Conservation (phyloP, 2,329 filamentous ascomycete genomes). For the Colletotrichum noveboracense region DNA sequence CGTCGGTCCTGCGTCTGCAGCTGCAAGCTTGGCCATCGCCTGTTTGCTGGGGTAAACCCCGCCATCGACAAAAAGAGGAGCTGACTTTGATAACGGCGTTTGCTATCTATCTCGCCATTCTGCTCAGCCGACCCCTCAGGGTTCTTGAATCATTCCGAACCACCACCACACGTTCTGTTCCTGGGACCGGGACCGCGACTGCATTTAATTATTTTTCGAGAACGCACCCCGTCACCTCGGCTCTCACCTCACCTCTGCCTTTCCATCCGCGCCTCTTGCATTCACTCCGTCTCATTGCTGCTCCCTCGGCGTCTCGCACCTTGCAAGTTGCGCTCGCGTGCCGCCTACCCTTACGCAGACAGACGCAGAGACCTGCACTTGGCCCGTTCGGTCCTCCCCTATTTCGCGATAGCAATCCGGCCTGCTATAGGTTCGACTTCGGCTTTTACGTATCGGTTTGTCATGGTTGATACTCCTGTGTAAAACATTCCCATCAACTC, state of each 20-base stretch:
- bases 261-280: neutral
- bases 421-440: slow-evolving; percentile 13
- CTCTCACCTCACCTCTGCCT: neutral
- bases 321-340: neutral
- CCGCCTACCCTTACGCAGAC: neutral
- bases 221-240: slow-evolving; percentile 11
- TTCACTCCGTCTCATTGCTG: neutral
- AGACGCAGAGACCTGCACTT: slow-evolving; percentile 14
- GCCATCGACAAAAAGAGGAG: slow-evolving; percentile 19
- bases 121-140: slow-evolving; percentile 17
- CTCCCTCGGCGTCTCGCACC: neutral
- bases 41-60: slow-evolving; percentile 17
- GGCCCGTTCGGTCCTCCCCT: slow-evolving; percentile 18
- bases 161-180: neutral
- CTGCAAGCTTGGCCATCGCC: slow-evolving; percentile 5
- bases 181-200: slow-evolving; percentile 1
- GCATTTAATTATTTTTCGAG: slow-evolving; percentile 6
- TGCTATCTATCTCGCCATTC: slow-evolving; percentile 21
- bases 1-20: neutral
- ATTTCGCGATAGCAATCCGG: slow-evolving; percentile 12
- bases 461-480: slow-evolving; percentile 9
- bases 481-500: slow-evolving; percentile 13
- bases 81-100: slow-evolving; percentile 17
- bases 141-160: slow-evolving; percentile 16
- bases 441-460: slow-evolving; percentile 16